Percentiles rank a stretch among this genome's conserved stretches.
Evolutionary conservation across 495 filamentous ascomycete species (phyloP).

Genomic region (Tricharina praecox): DNA sequence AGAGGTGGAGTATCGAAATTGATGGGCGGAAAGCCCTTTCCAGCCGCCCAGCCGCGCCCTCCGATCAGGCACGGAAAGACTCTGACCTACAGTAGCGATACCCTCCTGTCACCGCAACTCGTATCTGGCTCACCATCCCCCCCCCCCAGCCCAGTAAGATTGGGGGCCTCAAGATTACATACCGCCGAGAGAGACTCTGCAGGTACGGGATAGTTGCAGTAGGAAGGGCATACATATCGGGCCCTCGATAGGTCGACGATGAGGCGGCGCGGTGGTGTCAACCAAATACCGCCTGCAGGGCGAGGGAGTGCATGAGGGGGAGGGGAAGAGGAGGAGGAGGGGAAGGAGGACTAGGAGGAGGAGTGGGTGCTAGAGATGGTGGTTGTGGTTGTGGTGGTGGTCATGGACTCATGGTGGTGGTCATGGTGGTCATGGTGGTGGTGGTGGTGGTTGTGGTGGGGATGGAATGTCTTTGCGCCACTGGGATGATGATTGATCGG

Average conservation of each 20-base stretch:
- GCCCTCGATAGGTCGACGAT: background rate
- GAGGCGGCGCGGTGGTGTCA: background rate
- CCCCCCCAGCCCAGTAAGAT: background rate
- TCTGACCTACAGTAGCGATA: no score
- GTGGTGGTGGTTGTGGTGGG: background rate
- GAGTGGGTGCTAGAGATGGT: no score
- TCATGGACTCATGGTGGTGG: no score
- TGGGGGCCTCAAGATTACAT: background rate
- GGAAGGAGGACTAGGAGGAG: no score
- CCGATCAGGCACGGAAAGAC: background rate
- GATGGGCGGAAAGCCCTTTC: background rate
- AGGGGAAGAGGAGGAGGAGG: no score
- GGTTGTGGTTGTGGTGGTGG: no score
- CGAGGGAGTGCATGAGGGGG: background rate
- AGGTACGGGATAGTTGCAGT: background rate
- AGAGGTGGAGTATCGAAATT: conserved; percentile 4
- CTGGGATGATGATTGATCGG: background rate
- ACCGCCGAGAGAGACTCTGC: background rate
- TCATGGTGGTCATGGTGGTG: no score
- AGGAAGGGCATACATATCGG: background rate
- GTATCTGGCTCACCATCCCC: no score
- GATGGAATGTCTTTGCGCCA: background rate
- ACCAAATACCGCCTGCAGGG: no score
- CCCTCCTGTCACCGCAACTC: no score
- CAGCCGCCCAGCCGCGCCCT: background rate